Evolutionary conservation across 345 rosid genomes (phyloP), one percentile per base, ranked within the genome.

Genomic region (Camelina neglecta): DNA sequence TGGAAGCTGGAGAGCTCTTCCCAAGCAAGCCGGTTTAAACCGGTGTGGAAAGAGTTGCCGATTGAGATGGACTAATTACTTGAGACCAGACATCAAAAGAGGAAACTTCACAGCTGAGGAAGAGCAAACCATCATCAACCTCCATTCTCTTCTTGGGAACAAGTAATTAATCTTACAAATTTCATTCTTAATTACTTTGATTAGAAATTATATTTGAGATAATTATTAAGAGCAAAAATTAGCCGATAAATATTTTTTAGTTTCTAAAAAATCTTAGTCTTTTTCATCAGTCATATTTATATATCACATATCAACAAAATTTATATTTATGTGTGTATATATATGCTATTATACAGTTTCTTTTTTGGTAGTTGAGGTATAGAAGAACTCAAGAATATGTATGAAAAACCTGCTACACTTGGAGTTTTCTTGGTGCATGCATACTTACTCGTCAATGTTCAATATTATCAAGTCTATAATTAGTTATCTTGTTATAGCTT

Each of bases 31-130:
- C 5, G 93, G 93, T 18, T 69, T 90, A 57, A 90, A 90, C 68
- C 76, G 96, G 53, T 90, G 96, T 74, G 96, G 96, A 4, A 90
- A 90, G 73, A 90, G 96, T 76, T 90, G 96, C 64, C 83, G 96
- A 74, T 83, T 90, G 23, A 62, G 96, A 55, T 88, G 96, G 96
- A 88, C 87, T 64, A 90, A 90, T 76, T 90, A 90, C 77, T 82
- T 90, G 56, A 81, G 96, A 64, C 93, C 96, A 5, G 93, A 88
- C 39, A 90, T 90, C 76, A 87, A 83, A 72, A 83, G 96, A 73
- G 96, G 96, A 51, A 87, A 81, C 29, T 90, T 90, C 76, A 76
- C 93, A 2, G 79, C 87, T 4, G 93, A 90, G 58, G 96, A 90
- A 85, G 91, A 90, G 62, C 83, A 87, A 71, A 71, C 83, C 61